Evolutionary conservation across 768 basidiomycete genomes (phyloP).

Genomic region (Kwoniella mangroviensis): DNA sequence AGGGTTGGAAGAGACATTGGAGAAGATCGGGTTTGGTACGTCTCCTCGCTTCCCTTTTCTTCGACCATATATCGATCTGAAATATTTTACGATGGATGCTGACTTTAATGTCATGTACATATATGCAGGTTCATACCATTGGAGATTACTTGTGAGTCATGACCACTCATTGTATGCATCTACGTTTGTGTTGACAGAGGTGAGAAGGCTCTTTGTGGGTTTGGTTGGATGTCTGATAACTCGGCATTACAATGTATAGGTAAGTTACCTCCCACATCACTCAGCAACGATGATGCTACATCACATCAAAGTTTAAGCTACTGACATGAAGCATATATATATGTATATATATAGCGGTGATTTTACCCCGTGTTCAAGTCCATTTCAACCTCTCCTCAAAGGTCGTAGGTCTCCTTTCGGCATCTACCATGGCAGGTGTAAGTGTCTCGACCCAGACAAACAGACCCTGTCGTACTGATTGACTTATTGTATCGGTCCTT

Average conservation of each 20-base stretch:
- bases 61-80: no score
- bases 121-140: constrained; percentile 51
- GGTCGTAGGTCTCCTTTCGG: constrained; percentile 79
- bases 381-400: constrained; percentile 78
- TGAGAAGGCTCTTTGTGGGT: constrained; percentile 50
- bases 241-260: constrained; percentile 53
- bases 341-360: constrained; percentile 65
- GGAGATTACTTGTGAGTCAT: constrained; percentile 48
- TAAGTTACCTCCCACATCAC: constrained; percentile 8
- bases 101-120: no score
- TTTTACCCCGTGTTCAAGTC: constrained; percentile 92
- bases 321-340: no score
- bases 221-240: constrained; percentile 58
- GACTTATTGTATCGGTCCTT: constrained; percentile 64
- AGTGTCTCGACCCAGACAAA: constrained; percentile 4
- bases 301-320: neutral
- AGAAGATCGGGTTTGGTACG: constrained; percentile 54
- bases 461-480: neutral
- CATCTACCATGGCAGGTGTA: constrained; percentile 64
- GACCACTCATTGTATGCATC: no score
- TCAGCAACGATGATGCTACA: no score
- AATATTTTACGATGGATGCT: no score
- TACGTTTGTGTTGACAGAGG: neutral
- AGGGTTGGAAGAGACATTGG: constrained; percentile 53
- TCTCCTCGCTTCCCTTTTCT: neutral